Base-by-base conservation (phyloP, 1,139 yeast genomes). In the Protomyces macrosporus region DNA sequence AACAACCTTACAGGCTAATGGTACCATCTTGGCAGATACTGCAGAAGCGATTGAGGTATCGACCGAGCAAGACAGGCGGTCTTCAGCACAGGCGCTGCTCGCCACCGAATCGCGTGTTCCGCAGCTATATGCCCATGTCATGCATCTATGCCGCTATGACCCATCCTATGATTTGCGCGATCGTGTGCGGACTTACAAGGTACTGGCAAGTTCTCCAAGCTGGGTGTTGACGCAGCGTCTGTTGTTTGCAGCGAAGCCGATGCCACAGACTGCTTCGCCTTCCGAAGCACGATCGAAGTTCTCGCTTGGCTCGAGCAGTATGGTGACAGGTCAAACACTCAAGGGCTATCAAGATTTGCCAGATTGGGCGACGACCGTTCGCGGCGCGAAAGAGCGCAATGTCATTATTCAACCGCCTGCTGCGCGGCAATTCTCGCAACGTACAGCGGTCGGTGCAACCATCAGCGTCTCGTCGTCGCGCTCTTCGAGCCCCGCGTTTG, bases 161-260 rank as follows among this genome's bases (percentile, higher is more conserved):
- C 76, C 80, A 6, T 82, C 84, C 5, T 85, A 84, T 70, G 97
- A 90, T 72, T 83, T 89, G 0, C 81, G 98, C 67, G 98, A 95
- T 72, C 81, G 95, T 65, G 89, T 96, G 0, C 80, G 98, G 68
- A 80, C 87, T 78, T 78, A 90, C 53, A 78, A 82, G 45, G 82
- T 84, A 0, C 81, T 81, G 55, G 78, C 81, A 68, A 77, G 67
- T 71, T 72, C 37, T 66, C 76, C 62, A 68, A 72, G 69, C 9
- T 69, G 75, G 16, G 71, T 72, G 32, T 72, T 77, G 45, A 69
- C 95, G 68, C 93, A 95, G 0, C 80, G 88, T 0, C 78, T 95
- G 53, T 78, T 93, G 64, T 79, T 93, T 45, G 93, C 88, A 0
- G 90, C 95, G 2, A 90, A 91, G 70, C 90, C 88, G 0, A 76